Evolutionary conservation across 75 land plant species (phyloP).

Genomic region (Larix kaempferi): DNA sequence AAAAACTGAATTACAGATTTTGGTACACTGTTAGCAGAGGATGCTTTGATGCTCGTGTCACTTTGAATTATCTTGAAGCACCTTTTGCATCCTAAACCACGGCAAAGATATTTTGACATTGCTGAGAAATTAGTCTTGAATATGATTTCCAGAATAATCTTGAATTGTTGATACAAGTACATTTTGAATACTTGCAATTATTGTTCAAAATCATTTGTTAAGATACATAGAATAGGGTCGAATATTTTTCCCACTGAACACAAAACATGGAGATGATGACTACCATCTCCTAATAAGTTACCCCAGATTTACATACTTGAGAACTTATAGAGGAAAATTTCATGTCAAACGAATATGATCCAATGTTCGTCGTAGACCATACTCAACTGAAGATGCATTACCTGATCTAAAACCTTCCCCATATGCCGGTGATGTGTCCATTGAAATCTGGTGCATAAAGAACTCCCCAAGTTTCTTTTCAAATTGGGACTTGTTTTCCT

Average conservation of each 20-base stretch:
- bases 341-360: slow-evolving; percentile 80
- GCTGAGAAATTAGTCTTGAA: not conserved
- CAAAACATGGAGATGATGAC: not conserved
- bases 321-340: slow-evolving; percentile 40
- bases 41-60: not conserved
- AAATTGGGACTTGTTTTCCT: slow-evolving; percentile 23
- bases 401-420: slow-evolving; percentile 88
- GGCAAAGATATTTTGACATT: not conserved
- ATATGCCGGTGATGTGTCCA: slow-evolving; percentile 79
- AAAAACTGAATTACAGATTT: not conserved
- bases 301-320: not conserved
- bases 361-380: slow-evolving; percentile 66
- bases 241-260: not conserved
- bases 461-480: slow-evolving; percentile 82
- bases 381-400: slow-evolving; percentile 52
- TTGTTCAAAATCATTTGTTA: not conserved
- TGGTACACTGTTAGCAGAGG: not conserved
- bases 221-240: slow-evolving; percentile 3
- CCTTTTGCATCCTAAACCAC: not conserved
- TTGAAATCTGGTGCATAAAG: slow-evolving; percentile 81
- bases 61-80: not conserved
- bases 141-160: not conserved
- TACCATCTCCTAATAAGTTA: not conserved
- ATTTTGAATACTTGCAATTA: not conserved
- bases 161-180: not conserved